These are phyloP conservation scores for Trichoderma cornu-damae DNA, from an alignment of 2,329 filamentous ascomycete species.

Conservation along the genomic window DNA sequence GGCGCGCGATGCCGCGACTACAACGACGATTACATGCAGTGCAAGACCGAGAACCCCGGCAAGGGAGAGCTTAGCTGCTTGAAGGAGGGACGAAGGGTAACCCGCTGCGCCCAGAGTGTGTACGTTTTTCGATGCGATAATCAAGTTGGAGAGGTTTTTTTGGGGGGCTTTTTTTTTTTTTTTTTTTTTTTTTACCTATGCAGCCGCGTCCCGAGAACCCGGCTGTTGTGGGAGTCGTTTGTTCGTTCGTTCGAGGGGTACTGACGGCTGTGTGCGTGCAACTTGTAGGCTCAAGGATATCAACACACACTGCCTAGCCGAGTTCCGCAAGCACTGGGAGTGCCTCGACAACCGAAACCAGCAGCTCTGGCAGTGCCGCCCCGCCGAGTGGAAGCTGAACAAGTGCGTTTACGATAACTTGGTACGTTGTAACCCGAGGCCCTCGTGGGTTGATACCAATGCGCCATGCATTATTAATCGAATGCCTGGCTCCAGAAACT, in stretches of 20 bases:
- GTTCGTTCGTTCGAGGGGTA: neutral
- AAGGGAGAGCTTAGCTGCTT: conserved; percentile 90
- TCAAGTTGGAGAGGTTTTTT: too few species aligned
- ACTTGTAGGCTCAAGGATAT: conserved; percentile 75
- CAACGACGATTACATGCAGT: conserved; percentile 99
- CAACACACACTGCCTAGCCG: conserved; percentile 85
- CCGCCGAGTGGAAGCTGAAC: conserved; percentile 83
- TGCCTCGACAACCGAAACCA: conserved; percentile 98
- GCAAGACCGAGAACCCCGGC: conserved; percentile 91
- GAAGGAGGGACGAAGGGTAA: conserved; percentile 94
- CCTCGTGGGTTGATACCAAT: neutral
- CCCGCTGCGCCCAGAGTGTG: conserved; percentile 93
- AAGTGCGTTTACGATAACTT: conserved; percentile 94
- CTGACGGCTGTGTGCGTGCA: neutral
- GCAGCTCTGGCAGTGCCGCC: conserved; percentile 91
- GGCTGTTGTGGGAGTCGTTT: neutral
- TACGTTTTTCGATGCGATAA: conserved; percentile 61
- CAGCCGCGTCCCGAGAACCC: neutral
- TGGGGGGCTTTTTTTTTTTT: too few species aligned
- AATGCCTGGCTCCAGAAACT: conserved; percentile 54
- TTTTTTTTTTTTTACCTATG: too few species aligned
- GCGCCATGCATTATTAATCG: neutral
- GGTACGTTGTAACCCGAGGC: conserved; percentile 53
- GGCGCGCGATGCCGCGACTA: conserved; percentile 89
- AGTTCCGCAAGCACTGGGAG: conserved; percentile 92